Base-by-base conservation (phyloP, 2,329 filamentous ascomycete genomes). In the Penicillium brasilianum region DNA sequence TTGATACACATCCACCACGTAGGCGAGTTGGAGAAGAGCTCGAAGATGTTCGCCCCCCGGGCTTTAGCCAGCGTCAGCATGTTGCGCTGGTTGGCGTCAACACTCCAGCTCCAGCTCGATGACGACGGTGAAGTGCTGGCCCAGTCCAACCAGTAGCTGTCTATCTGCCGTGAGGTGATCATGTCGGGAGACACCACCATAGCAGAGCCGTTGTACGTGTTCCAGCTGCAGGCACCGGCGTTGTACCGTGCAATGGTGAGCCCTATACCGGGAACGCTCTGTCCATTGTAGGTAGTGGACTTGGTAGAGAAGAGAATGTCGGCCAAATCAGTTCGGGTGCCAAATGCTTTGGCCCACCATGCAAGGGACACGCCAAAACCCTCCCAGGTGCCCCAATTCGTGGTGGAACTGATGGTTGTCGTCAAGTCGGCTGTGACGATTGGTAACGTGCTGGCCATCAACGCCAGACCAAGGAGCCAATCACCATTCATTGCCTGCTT, bases 241-340 rank as follows among this genome's bases (percentile, higher is more conserved):
- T 63, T 63, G 55, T 63, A 63, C 22, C 61, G 58, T 25, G 59
- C 46, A 34, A 63, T 63, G 22, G 59, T 63, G 48, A 63, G 18
- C 13, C 61, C 61, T 10, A 63, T 25, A 3, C 61, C 61, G 4
- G 61, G 61, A 1, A 63, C 18, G 1, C 54, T 58, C 36, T 36
- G 13, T 9, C 41, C 52, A 22, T 51, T 55, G 55, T 55, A 63
- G 10, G 53, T 52, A 2, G 58, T 63, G 16, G 58, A 56, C 20
- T 61, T 37, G 8, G 28, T 49, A 7, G 58, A 53, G 37, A 63
- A 63, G 30, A 63, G 52, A 49, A 63, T 37, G 32, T 63, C 55
- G 18, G 58, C 61, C 20, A 63, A 34, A 4, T 63, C 61, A 30
- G 50, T 56, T 30, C 58, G 55, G 32, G 57, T 51, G 25, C 61